Base-by-base conservation (phyloP, 768 basidiomycete species). In the Pholiota molesta region DNA sequence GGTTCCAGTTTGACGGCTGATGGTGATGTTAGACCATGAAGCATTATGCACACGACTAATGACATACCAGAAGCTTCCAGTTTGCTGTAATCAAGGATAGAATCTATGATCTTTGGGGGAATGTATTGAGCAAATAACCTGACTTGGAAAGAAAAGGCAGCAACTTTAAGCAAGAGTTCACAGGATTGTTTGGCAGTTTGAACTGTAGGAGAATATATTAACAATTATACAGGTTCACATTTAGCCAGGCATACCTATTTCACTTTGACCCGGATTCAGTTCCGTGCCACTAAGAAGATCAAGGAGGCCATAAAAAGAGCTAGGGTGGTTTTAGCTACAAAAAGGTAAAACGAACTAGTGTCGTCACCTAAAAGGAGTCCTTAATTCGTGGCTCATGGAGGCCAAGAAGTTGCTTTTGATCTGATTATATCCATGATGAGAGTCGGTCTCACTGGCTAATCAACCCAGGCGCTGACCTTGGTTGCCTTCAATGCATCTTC, bases 121-220 rank as follows among this genome's bases (percentile, higher is more conserved):
- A 45, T 39, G 23, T 54, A 13, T 11, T 37, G 62, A 65, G 56
- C 52, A 56, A 40, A 49, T 19, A 21, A 9, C 17, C 2, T 21
- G 23, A 19, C 28, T 45, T 21, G 19, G 31, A 28, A 21, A 52
- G 28, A 45, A 45, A 53, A 5, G 16, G 5, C 3, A 28, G 60
- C 44, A 66, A 86, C 88, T 79, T 90, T 90, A 57, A 91, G 73
- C 23, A 92, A 73, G 16, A 91, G 77, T 71, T 91, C 90, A 70
- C 90, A 92, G 0, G 88, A 90, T 66, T 90, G 87, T 65, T 90
- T 90, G 1, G 90, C 89, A 2, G 89, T 92, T 80, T 89, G 87
- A 0, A 90, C 89, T 88, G 61, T 17, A 60, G 55, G 52, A 9
- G 45, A 33, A 57, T 52, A 63, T 65, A 55, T 42, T 2, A 62